A percentile compares a stretch with the other conserved stretches of the same genome.
phyloP scores from a whole-genome alignment of 805 yeast genomes.

The Barnettozyma sucrosica region DNA sequence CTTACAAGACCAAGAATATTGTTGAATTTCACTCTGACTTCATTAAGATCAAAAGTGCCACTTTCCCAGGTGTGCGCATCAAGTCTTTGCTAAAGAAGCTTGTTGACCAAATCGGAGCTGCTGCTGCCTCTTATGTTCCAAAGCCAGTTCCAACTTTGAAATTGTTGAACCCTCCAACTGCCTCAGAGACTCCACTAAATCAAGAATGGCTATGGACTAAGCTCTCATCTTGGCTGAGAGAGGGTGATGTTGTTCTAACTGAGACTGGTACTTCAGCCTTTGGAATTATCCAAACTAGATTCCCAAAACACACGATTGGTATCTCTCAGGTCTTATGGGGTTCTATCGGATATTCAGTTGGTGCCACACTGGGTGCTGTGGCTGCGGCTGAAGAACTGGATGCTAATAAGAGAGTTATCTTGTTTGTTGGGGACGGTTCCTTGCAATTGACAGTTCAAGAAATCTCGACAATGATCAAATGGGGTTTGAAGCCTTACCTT shows the following conservation, averaged over 20 bases:
- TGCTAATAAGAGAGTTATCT: conserved; percentile 54
- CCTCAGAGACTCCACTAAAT: conserved; percentile 42
- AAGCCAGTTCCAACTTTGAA: conserved; percentile 51
- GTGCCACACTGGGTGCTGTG: conserved; percentile 14
- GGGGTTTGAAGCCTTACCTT: conserved; percentile 62
- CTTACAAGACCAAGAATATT: conserved; percentile 67
- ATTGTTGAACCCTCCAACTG: conserved; percentile 39
- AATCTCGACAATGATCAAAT: conserved; percentile 61
- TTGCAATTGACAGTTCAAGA: conserved; percentile 71
- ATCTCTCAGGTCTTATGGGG: conserved; percentile 76
- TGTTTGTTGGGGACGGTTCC: conserved; percentile 74
- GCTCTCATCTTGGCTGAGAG: conserved; percentile 54
- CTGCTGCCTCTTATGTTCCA: conserved; percentile 40
- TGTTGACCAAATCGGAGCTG: conserved; percentile 32
- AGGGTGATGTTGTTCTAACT: conserved; percentile 61
- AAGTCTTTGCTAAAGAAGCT: conserved; percentile 45
- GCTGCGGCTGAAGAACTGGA: conserved; percentile 41
- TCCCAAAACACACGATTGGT: conserved; percentile 57
- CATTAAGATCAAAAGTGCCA: conserved; percentile 63
- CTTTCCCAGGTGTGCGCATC: conserved; percentile 71
- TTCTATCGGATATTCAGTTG: conserved; percentile 52
- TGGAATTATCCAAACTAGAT: conserved; percentile 60
- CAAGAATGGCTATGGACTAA: conserved; percentile 70
- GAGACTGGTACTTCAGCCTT: conserved; percentile 76
- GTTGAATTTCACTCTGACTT: conserved; percentile 76